phyloP scores from a whole-genome alignment of 2,329 filamentous ascomycete genomes.

The Scedosporium aurantiacum region DNA sequence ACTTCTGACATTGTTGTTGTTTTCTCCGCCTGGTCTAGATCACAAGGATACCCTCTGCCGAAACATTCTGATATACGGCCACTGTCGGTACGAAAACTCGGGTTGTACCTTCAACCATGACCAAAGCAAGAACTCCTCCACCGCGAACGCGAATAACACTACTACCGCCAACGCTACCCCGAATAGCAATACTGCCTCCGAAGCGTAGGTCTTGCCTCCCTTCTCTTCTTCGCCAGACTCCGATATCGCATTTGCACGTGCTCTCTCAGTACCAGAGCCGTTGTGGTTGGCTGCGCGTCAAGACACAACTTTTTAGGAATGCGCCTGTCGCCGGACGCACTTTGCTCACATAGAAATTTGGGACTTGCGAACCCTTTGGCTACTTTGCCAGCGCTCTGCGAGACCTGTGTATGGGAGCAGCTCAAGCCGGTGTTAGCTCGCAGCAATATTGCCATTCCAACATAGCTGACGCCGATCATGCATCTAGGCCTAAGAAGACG shows the following conservation, averaged over 20 bases:
- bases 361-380: no score
- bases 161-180: constrained; percentile 6
- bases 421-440: no score
- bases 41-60: constrained; percentile 86
- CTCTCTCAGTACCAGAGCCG: neutral
- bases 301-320: no score
- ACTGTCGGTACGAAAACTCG: constrained; percentile 84
- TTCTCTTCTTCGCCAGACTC: neutral
- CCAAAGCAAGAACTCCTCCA: constrained; percentile 42
- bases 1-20: constrained; percentile 10
- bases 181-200: constrained; percentile 4
- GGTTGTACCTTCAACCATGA: constrained; percentile 89
- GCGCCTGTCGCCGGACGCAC: no score
- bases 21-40: constrained; percentile 32
- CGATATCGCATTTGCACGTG: neutral
- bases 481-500: constrained; percentile 52
- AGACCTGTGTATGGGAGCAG: no score
- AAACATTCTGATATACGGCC: constrained; percentile 87
- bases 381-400: no score
- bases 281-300: no score
- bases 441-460: neutral
- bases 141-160: constrained; percentile 8
- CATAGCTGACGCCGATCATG: neutral
- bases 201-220: neutral
- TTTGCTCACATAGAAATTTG: no score